Evolutionary conservation across 306 rosid species (phyloP).

Genomic region (Hippophae gyantsensis): DNA sequence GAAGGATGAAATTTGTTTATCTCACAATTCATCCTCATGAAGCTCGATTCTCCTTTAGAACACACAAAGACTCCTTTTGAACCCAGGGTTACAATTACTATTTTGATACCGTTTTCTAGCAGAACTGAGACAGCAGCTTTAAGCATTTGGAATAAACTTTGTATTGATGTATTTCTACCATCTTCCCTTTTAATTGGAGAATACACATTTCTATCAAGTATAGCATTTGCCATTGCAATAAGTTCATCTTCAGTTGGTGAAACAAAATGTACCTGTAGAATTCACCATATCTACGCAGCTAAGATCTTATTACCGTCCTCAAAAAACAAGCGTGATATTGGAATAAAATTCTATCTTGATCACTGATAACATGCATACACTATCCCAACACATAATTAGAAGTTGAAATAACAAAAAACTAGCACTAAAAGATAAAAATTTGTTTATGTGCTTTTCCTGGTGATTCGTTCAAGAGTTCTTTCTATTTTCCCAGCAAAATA

Average conservation of each 20-base stretch:
- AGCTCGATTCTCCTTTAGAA: constrained; percentile 46
- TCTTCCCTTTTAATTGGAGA: constrained; percentile 32
- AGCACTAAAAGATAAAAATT: too few relatives aligned
- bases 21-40: constrained; percentile 22
- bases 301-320: not conserved
- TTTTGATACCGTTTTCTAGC: constrained; percentile 64
- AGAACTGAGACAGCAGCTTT: constrained; percentile 71
- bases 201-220: constrained; percentile 44
- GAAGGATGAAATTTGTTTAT: constrained; percentile 21
- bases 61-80: constrained; percentile 66
- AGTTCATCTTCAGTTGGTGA: constrained; percentile 93
- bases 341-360: too few relatives aligned
- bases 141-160: constrained; percentile 47
- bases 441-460: too few relatives aligned
- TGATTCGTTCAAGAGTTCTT: too few relatives aligned
- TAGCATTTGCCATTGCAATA: constrained; percentile 68
- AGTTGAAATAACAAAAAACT: too few relatives aligned
- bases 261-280: constrained; percentile 46
- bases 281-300: not conserved
- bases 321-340: too few relatives aligned
- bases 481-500: too few relatives aligned
- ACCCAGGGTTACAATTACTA: constrained; percentile 68
- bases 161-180: constrained; percentile 23
- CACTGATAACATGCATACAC: too few relatives aligned
- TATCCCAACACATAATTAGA: too few relatives aligned